Base-by-base conservation (phyloP, 2,329 filamentous ascomycete species). In the Colletotrichum melonis region DNA sequence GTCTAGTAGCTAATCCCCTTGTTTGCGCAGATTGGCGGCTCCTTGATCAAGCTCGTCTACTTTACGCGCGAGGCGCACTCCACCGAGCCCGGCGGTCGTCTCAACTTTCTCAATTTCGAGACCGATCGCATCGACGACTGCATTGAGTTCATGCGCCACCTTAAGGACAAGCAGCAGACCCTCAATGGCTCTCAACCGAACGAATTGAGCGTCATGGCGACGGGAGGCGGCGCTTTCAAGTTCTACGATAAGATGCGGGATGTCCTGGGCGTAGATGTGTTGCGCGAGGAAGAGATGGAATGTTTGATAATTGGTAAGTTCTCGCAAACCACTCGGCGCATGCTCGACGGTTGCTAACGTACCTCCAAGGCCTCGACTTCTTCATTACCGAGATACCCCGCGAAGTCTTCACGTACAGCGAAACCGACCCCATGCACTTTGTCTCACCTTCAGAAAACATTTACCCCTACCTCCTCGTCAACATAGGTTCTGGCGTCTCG, bases 341-440 rank as follows among this genome's bases (percentile, higher is more conserved):
- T 38, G 16, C 12, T 38, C 35, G 1, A 38, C 28, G 32, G 55
- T 57, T 19, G 28, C 54, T 64, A n/a, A 38, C 58, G 16, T 19
- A 19, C 35, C 30, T 38, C 74, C 78, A 95, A 95, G 95, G 96
- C 14, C 91, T 99, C 56, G 97, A 99, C 82, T 99, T 98, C 86
- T 98, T 99, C 87, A 98, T 98, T 80, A 97, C 95, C 76, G 95
- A 98, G 81, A 98, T 99, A 73, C 97, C 97, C 24, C 92, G 93
- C 77, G 97, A 99, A 84, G 96, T 99, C 67, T 99, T 99, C 80
- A 98, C 95, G 24, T 98, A 98, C 84, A 95, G 93, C 80, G 96
- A 97, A 81, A 90, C 90, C 42, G 92, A 97, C 78, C 95, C 95
- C 5, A 97, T 98, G 93, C 91, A 94, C 79, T 98, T 98, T 80